Base-by-base conservation (phyloP, 129 eudicot species). In the Flaveria ramosissima region DNA sequence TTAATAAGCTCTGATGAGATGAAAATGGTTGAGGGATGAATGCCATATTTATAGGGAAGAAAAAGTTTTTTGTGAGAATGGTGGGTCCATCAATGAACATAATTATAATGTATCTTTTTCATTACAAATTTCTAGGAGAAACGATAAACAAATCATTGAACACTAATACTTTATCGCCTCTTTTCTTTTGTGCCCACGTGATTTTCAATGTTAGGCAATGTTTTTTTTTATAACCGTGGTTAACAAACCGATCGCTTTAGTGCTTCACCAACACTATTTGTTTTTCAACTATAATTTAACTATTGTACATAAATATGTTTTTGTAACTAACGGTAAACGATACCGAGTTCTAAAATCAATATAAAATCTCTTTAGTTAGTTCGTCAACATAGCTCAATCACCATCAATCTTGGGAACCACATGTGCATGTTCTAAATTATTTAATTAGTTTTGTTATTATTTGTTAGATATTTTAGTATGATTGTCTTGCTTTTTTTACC, bases 11-110 rank as follows among this genome's bases (percentile, higher is more conserved):
- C 4, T 45, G 41, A 24, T 45, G 41, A 24, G 69, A 69, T 56
- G 81, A 46, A 6, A 59, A 65, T 63, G 78, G 24, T 46, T 10
- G 42, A 16, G 41, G 45, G 80, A 36, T 20, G 45, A 59, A 41
- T 77, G 71, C 20, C 51, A 51, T 71, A 73, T 82, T 77, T 88
- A 88, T 83, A 88, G 89, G 45, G 55, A 32, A 59, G 75, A 52
- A 76, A 76, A 76, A 15, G 20, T 24, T 12, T 30, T 48, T 27
- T 1, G 50, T 61, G 41, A 19, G 63, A 9, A 21, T 36, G 53
- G 73, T 70, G 77, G 66, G 79, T 51, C 78, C 82, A 30, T 80
- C 56, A 63, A 70, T 19, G 51, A 60, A 26, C 17, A 45, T 24
- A 45, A 51, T 19, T 11, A 36, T 36, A 4, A 36, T 6, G 17